Conservation (phyloP, 1,284 basidiomycete species). For the Volvariella surrecta region DNA sequence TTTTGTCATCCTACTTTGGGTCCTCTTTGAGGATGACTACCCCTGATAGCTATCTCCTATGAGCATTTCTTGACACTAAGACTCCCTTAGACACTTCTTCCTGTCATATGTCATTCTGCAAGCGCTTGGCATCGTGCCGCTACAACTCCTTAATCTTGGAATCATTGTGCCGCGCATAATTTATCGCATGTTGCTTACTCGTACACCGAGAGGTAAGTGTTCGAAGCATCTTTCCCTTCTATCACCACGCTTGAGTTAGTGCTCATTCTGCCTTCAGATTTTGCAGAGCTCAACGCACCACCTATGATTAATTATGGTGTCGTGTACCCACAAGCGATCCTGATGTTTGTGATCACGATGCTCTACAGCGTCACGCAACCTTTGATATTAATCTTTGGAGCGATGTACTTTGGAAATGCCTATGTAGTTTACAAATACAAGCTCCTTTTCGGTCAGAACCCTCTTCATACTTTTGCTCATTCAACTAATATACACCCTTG, state of each 20-base stretch:
- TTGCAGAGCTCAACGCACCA: slow-evolving; percentile 93
- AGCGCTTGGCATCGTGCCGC: slow-evolving; percentile 89
- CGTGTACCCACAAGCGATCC: slow-evolving; percentile 90
- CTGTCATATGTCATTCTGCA: slow-evolving; percentile 93
- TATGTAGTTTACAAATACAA: slow-evolving; percentile 99
- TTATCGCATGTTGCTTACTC: slow-evolving; percentile 64
- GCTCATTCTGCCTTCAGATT: slow-evolving; percentile 44
- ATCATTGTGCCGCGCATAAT: slow-evolving; percentile 73
- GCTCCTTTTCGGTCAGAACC: slow-evolving; percentile 76
- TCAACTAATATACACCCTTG: not conserved
- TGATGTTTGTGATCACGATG: slow-evolving; percentile 92
- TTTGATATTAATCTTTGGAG: slow-evolving; percentile 89
- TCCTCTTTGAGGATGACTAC: too few species aligned
- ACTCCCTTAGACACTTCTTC: slow-evolving; percentile 72
- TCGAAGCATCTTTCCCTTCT: not conserved
- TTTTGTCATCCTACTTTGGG: too few species aligned
- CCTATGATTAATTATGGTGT: slow-evolving; percentile 94
- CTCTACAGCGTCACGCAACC: slow-evolving; percentile 95
- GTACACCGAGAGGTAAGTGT: slow-evolving; percentile 75
- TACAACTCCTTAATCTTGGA: slow-evolving; percentile 88
- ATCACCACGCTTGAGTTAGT: slow-evolving; percentile 3
- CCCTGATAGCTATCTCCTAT: too few species aligned
- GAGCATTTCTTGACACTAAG: slow-evolving; percentile 5
- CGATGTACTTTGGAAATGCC: slow-evolving; percentile 88
- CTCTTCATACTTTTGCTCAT: not conserved